phyloP scores from a whole-genome alignment of 2,329 filamentous ascomycete species.

The Cytospora chrysosperma region DNA sequence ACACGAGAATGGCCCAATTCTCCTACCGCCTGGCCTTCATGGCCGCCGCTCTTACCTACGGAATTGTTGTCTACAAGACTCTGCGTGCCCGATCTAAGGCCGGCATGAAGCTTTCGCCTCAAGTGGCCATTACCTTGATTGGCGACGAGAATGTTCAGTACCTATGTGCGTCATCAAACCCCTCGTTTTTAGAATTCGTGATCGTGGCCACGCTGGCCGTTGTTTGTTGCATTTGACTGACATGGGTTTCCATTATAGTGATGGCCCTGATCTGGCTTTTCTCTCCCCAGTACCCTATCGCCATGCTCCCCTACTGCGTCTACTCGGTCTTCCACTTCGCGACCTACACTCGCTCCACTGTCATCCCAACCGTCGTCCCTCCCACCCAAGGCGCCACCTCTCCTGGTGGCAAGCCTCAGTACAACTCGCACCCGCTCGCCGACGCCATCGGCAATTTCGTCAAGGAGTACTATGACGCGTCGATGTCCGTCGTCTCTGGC shows the following conservation, averaged over 20 bases:
- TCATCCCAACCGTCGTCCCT: slow-evolving; percentile 83
- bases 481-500: slow-evolving; percentile 87
- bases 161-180: slow-evolving; percentile 63
- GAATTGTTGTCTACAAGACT: slow-evolving; percentile 98
- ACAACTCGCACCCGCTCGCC: slow-evolving; percentile 59
- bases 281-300: slow-evolving; percentile 82
- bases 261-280: slow-evolving; percentile 97
- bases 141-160: slow-evolving; percentile 98
- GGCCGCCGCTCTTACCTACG: slow-evolving; percentile 87
- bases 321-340: slow-evolving; percentile 99
- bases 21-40: slow-evolving; percentile 90
- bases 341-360: slow-evolving; percentile 90
- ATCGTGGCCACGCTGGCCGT: background rate
- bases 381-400: slow-evolving; percentile 56
- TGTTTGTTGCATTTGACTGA: slow-evolving; percentile 24
- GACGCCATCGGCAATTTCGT: slow-evolving; percentile 90
- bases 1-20: slow-evolving; percentile 72
- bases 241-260: slow-evolving; percentile 47
- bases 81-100: slow-evolving; percentile 81
- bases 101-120: slow-evolving; percentile 58
- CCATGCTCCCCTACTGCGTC: slow-evolving; percentile 89
- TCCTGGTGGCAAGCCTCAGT: slow-evolving; percentile 56
- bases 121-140: slow-evolving; percentile 63
- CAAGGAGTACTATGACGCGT: slow-evolving; percentile 95
- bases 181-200: background rate